Percentiles rank a stretch among this genome's conserved stretches.
phyloP scores from a whole-genome alignment of 2,329 filamentous ascomycete genomes.

The Aureobasidium namibiae region DNA sequence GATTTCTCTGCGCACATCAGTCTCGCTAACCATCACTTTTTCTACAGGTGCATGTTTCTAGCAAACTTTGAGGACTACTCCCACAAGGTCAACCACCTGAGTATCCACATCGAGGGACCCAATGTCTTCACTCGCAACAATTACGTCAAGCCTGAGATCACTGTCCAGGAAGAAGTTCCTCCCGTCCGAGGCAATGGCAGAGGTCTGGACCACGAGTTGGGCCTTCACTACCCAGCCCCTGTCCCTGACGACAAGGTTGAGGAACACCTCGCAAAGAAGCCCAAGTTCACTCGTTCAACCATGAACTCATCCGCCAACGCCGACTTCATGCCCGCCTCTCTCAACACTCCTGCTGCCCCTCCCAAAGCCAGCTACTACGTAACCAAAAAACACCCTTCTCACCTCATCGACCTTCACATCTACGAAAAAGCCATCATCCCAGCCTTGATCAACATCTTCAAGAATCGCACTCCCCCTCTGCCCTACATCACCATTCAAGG shows the following conservation, averaged over 20 bases:
- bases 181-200: background rate
- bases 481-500: conserved; percentile 7
- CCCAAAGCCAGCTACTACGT: background rate
- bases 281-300: background rate
- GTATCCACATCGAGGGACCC: background rate
- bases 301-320: background rate
- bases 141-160: conserved; percentile 3
- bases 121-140: conserved; percentile 9
- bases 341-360: background rate
- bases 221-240: background rate
- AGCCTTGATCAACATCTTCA: background rate
- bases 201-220: background rate
- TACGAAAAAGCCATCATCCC: background rate
- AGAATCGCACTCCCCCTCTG: background rate
- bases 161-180: background rate
- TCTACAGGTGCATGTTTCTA: background rate
- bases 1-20: background rate
- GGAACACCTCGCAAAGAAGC: background rate
- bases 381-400: background rate
- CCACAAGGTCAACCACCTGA: background rate
- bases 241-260: background rate
- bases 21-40: background rate
- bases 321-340: background rate
- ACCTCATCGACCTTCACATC: background rate
- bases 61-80: background rate